These are phyloP conservation scores for Phytophthora multivora DNA, from an alignment of 352 stramenopile genomes.

Conservation along the genomic window DNA sequence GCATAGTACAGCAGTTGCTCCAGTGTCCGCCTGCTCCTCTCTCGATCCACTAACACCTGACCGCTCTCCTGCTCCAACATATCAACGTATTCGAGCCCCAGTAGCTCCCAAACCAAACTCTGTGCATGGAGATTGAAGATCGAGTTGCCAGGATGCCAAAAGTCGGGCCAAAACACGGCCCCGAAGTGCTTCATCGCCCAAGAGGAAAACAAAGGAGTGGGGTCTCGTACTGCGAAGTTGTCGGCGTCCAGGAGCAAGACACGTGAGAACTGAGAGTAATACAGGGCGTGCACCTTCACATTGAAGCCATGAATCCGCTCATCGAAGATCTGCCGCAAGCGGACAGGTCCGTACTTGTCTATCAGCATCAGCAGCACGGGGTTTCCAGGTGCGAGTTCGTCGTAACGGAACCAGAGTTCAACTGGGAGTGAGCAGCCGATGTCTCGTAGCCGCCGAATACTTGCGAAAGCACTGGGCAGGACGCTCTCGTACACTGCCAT, in stretches of 20 bases:
- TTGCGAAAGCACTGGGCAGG: conserved; percentile 54
- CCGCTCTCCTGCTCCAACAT: conserved; percentile 63
- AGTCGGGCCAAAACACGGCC: conserved; percentile 59
- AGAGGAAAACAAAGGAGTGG: conserved; percentile 47
- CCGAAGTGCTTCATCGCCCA: conserved; percentile 33
- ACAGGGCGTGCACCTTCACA: conserved; percentile 56
- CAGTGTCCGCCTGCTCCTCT: conserved; percentile 33
- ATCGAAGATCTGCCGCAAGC: conserved; percentile 53
- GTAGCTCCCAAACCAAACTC: conserved; percentile 57
- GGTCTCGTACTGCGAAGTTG: conserved; percentile 50
- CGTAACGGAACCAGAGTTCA: conserved; percentile 60
- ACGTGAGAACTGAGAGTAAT: conserved; percentile 53
- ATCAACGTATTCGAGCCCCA: conserved; percentile 46
- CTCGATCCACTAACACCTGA: conserved; percentile 49
- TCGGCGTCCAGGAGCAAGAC: conserved; percentile 57
- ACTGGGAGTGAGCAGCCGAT: conserved; percentile 47
- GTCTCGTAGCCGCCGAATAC: conserved; percentile 45
- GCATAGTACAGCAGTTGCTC: conserved; percentile 57
- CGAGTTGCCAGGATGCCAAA: conserved; percentile 52
- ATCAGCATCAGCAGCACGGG: conserved; percentile 40
- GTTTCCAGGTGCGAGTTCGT: conserved; percentile 49
- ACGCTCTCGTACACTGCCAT: conserved; percentile 54
- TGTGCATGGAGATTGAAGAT: conserved; percentile 70
- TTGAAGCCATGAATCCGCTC: conserved; percentile 53
- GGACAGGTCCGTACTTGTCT: conserved; percentile 38